A percentile compares a stretch with the other conserved stretches of the same genome.
Evolutionary conservation across 1,284 basidiomycete species (phyloP).

Genomic region (Xerocomus amazonicus): DNA sequence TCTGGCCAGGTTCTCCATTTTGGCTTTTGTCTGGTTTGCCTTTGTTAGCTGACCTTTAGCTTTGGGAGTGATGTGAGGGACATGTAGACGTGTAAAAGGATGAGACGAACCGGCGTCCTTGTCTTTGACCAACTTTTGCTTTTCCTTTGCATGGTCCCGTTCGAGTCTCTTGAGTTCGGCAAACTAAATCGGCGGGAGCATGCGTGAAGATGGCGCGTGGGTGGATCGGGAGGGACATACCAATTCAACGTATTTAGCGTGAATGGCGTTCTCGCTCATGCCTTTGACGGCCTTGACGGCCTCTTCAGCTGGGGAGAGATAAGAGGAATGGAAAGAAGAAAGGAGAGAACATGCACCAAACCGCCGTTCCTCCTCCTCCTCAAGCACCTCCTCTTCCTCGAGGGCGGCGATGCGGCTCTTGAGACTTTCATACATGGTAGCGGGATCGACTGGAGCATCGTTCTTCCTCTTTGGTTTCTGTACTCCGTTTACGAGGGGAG

Average conservation of each 20-base stretch:
- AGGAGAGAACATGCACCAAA: conserved; percentile 50
- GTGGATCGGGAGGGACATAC: conserved; percentile 40
- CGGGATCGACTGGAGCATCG: conserved; percentile 70
- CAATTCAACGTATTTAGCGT: conserved; percentile 80
- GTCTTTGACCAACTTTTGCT: conserved; percentile 81
- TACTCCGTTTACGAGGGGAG: conserved; percentile 40
- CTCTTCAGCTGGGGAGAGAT: conserved; percentile 60
- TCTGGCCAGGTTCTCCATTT: conserved; percentile 80
- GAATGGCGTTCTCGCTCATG: conserved; percentile 72
- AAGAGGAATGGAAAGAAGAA: conserved; percentile 8
- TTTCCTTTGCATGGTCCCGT: conserved; percentile 82
- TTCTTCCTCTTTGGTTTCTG: conserved; percentile 66
- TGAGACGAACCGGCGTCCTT: conserved; percentile 70
- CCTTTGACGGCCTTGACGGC: conserved; percentile 77
- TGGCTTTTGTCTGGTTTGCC: conserved; percentile 80
- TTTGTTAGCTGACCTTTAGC: conserved; percentile 81
- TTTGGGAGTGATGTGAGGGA: conserved; percentile 31
- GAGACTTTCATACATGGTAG: conserved; percentile 79
- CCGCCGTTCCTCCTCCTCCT: conserved; percentile 75
- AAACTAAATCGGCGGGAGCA: conserved; percentile 49
- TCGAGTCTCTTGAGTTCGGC: conserved; percentile 79
- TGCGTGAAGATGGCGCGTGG: conserved; percentile 14
- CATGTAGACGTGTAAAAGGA: conserved; percentile 6
- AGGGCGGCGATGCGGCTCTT: conserved; percentile 80
- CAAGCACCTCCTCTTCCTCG: conserved; percentile 78